A percentile compares a stretch with the other conserved stretches of the same genome.
phyloP scores from a whole-genome alignment of 2,329 filamentous ascomycete genomes.

The Boeremia exigua region DNA sequence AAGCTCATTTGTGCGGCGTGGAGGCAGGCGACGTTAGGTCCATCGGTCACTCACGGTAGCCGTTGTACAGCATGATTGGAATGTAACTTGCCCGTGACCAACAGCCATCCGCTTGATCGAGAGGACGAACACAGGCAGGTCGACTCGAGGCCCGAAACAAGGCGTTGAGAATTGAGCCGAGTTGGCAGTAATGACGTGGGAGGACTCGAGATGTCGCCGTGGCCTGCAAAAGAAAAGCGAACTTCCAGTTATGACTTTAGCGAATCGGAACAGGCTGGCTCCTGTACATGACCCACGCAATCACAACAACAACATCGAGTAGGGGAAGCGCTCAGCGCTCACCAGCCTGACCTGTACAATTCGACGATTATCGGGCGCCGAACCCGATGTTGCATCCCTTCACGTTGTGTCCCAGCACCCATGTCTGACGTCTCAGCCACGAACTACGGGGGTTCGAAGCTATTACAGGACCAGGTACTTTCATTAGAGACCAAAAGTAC shows the following conservation, averaged over 20 bases:
- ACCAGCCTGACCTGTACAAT: constrained; percentile 11
- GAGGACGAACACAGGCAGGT: constrained; percentile 25
- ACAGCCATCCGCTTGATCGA: constrained; percentile 21
- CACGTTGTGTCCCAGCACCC: not conserved
- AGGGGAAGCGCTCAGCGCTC: constrained; percentile 1
- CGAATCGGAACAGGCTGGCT: constrained; percentile 5
- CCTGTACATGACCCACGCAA: constrained; percentile 20
- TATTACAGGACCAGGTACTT: not conserved
- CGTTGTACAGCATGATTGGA: constrained; percentile 38
- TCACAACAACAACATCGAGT: constrained; percentile 3
- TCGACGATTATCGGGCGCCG: constrained; percentile 15
- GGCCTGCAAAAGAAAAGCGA: constrained; percentile 8
- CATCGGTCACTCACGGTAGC: constrained; percentile 28
- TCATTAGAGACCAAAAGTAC: not conserved
- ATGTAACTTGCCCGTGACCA: constrained; percentile 39
- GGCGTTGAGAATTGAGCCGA: constrained; percentile 3
- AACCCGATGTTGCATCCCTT: constrained; percentile 32
- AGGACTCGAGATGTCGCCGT: constrained; percentile 8
- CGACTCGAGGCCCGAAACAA: constrained; percentile 18
- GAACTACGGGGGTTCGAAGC: constrained; percentile 4
- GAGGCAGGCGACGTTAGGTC: constrained; percentile 22
- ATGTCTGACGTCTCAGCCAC: constrained; percentile 32
- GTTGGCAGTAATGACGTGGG: constrained; percentile 11
- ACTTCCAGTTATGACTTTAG: not conserved
- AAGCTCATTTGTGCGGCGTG: constrained; percentile 36